Conservation (phyloP, 352 stramenopile species). For the Phytophthora tentaculata region DNA sequence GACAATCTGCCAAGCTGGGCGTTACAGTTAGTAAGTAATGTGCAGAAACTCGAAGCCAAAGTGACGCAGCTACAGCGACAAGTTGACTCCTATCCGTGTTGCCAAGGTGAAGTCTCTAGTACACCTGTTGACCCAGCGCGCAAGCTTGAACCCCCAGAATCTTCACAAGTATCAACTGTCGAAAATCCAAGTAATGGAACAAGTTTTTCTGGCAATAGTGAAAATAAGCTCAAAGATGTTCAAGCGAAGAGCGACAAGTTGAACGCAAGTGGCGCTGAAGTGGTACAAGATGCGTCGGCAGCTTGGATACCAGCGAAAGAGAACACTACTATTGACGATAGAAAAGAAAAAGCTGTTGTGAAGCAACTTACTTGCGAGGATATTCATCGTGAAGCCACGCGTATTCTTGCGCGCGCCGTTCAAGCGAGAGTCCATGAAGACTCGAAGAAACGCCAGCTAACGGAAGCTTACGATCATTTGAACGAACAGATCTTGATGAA, state of each 20-base stretch:
- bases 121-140: background rate
- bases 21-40: slow-evolving; percentile 1
- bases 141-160: background rate
- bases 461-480: slow-evolving; percentile 27
- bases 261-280: slow-evolving; percentile 3
- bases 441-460: slow-evolving; percentile 17
- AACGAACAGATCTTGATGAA: slow-evolving; percentile 31
- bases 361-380: slow-evolving; percentile 3
- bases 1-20: slow-evolving; percentile 22
- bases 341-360: background rate
- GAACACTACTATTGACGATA: background rate
- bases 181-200: background rate
- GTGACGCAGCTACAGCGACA: slow-evolving; percentile 14
- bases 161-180: background rate
- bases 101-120: background rate
- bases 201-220: background rate
- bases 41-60: slow-evolving; percentile 18
- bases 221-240: background rate
- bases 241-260: background rate
- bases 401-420: slow-evolving; percentile 7
- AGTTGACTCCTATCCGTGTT: slow-evolving; percentile 1
- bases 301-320: background rate
- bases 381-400: slow-evolving; percentile 15
- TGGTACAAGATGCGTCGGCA: background rate
- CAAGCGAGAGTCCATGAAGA: slow-evolving; percentile 18